Conservation (phyloP, 768 basidiomycete species). For the Scleroderma bovista region DNA sequence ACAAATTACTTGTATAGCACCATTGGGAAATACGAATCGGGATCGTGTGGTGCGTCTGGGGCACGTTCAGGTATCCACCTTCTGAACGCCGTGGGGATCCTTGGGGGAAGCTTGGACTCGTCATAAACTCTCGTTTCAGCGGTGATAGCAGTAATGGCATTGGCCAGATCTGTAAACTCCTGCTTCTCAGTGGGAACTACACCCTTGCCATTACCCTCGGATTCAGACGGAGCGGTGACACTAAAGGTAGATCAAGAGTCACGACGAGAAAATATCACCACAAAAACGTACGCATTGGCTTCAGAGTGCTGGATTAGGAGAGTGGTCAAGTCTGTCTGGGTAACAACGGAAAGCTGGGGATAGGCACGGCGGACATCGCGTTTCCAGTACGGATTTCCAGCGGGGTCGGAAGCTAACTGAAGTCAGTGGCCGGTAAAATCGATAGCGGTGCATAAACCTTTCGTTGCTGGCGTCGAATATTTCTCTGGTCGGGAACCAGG, state of each 20-base stretch:
- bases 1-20: conserved; percentile 44
- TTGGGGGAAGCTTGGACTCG: conserved; percentile 65
- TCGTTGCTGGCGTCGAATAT: conserved; percentile 84
- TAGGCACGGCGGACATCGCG: conserved; percentile 90
- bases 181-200: conserved; percentile 42
- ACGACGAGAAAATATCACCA: neutral
- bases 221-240: conserved; percentile 46
- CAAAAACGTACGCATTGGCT: conserved; percentile 50
- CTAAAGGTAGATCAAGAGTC: conserved; percentile 29
- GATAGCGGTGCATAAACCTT: conserved; percentile 45
- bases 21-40: conserved; percentile 83
- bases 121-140: conserved; percentile 53
- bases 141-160: conserved; percentile 65
- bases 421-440: conserved; percentile 10
- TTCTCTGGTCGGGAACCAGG: conserved; percentile 85
- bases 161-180: conserved; percentile 55
- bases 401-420: conserved; percentile 71
- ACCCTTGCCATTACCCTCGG: conserved; percentile 31
- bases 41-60: conserved; percentile 78
- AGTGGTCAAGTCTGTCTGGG: conserved; percentile 74
- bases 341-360: conserved; percentile 86
- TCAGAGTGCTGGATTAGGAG: conserved; percentile 78
- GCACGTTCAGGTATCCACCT: conserved; percentile 72
- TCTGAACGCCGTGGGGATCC: conserved; percentile 58
- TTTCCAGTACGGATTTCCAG: conserved; percentile 93